Percentiles rank a stretch among this genome's conserved stretches.
phyloP scores from a whole-genome alignment of 768 basidiomycete genomes.

The Macrolepiota fuliginosa region DNA sequence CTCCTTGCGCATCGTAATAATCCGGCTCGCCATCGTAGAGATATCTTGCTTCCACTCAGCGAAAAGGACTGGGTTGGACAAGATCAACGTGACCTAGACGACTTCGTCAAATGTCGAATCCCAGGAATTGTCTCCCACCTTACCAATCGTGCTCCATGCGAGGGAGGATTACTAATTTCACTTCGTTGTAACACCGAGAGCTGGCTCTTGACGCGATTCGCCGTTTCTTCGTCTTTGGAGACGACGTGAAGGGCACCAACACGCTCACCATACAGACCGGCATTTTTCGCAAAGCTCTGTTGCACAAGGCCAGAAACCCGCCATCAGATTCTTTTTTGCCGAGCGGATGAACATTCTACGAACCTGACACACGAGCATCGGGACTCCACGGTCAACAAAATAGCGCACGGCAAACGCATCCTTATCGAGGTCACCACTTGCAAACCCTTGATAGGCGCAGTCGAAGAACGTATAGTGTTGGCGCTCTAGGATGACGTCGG shows the following conservation, averaged over 20 bases:
- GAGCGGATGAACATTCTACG: slow-evolving; percentile 31
- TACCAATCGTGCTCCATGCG: slow-evolving; percentile 87
- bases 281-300: slow-evolving; percentile 96
- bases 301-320: slow-evolving; percentile 82
- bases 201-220: slow-evolving; percentile 77
- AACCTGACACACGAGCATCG: slow-evolving; percentile 87
- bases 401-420: slow-evolving; percentile 91
- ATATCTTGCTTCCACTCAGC: slow-evolving; percentile 91
- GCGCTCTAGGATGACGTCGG: slow-evolving; percentile 66
- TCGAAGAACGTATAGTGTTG: slow-evolving; percentile 92
- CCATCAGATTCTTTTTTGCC: slow-evolving; percentile 95
- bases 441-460: slow-evolving; percentile 97
- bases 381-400: slow-evolving; percentile 74
- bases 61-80: slow-evolving; percentile 73
- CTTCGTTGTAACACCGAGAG: slow-evolving; percentile 89
- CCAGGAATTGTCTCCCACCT: slow-evolving; percentile 25
- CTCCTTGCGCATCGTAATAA: slow-evolving; percentile 87
- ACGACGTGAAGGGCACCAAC: slow-evolving; percentile 92
- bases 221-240: slow-evolving; percentile 59
- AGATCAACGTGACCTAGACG: slow-evolving; percentile 69
- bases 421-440: slow-evolving; percentile 85
- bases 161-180: slow-evolving; percentile 94
- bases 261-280: slow-evolving; percentile 92
- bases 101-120: slow-evolving; percentile 7
- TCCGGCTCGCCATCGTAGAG: slow-evolving; percentile 87